phyloP scores from a whole-genome alignment of 495 filamentous ascomycete genomes.

The Staphylotrichum tortipilum region DNA sequence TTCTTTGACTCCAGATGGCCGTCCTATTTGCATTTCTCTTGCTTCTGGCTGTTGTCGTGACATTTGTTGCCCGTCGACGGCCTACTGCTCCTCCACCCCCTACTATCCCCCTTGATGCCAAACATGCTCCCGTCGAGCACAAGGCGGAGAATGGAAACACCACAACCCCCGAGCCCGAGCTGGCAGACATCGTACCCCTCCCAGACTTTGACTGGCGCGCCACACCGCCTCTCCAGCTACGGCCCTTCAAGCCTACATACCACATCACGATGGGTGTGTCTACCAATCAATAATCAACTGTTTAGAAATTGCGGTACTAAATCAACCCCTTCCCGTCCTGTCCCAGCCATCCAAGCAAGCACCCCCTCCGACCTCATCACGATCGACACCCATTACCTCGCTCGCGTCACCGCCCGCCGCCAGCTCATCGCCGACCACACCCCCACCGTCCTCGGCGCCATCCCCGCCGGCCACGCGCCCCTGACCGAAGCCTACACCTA shows the following conservation, averaged over 20 bases:
- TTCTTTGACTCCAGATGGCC: too few species aligned
- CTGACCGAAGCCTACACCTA: slow-evolving; percentile 60
- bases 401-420: slow-evolving; percentile 47
- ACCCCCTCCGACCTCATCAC: slow-evolving; percentile 53
- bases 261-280: slow-evolving; percentile 63
- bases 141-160: background rate
- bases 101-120: background rate
- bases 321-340: too few species aligned
- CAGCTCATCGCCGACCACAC: slow-evolving; percentile 41
- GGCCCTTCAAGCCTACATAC: slow-evolving; percentile 64
- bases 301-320: too few species aligned
- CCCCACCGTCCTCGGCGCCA: slow-evolving; percentile 36
- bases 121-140: background rate
- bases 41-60: background rate
- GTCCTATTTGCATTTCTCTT: background rate
- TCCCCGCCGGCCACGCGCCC: slow-evolving; percentile 38
- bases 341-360: slow-evolving; percentile 41
- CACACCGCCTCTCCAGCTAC: slow-evolving; percentile 50
- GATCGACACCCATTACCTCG: slow-evolving; percentile 58
- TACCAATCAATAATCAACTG: background rate
- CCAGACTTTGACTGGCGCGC: slow-evolving; percentile 50
- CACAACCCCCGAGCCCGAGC: background rate
- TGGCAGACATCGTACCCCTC: slow-evolving; percentile 44
- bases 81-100: background rate
- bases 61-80: background rate